phyloP scores from a whole-genome alignment of 2,329 filamentous ascomycete genomes.

The Gremmenia infestans region DNA sequence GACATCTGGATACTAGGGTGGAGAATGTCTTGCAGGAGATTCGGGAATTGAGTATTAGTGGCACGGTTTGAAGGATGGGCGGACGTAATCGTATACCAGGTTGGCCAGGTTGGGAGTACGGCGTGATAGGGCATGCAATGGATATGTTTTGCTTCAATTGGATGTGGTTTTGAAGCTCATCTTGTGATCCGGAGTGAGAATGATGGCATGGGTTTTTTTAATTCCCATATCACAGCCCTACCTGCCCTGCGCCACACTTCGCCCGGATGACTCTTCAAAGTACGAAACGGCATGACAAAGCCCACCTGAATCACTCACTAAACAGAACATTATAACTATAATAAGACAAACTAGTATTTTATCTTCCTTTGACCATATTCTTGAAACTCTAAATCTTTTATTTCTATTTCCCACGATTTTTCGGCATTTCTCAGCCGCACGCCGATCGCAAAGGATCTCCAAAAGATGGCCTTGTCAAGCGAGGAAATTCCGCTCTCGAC shows the following conservation, averaged over 20 bases:
- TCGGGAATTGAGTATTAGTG: conserved; percentile 87
- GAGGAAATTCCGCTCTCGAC: not conserved
- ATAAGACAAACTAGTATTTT: not conserved
- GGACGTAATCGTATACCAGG: conserved; percentile 5
- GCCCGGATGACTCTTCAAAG: conserved; percentile 10
- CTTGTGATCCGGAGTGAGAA: not conserved
- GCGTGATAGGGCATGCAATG: conserved; percentile 12
- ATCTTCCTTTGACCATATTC: not conserved
- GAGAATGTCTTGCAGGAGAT: conserved; percentile 98
- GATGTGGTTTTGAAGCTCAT: not conserved
- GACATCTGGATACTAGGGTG: conserved; percentile 83
- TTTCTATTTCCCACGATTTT: not conserved
- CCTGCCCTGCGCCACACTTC: conserved; percentile 14
- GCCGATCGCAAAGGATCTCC: not conserved
- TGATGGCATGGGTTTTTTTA: not conserved
- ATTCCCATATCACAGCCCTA: conserved; percentile 5
- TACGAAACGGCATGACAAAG: conserved; percentile 8
- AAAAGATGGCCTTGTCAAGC: not conserved
- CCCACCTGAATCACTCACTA: not conserved
- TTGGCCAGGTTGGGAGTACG: conserved; percentile 13
- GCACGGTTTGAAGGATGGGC: conserved; percentile 48
- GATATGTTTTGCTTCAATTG: not conserved
- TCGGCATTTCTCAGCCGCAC: conserved; percentile 2
- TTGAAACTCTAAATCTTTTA: not conserved
- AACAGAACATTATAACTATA: not conserved